Conservation (phyloP, 495 filamentous ascomycete species). For the Neurospora sp. region DNA sequence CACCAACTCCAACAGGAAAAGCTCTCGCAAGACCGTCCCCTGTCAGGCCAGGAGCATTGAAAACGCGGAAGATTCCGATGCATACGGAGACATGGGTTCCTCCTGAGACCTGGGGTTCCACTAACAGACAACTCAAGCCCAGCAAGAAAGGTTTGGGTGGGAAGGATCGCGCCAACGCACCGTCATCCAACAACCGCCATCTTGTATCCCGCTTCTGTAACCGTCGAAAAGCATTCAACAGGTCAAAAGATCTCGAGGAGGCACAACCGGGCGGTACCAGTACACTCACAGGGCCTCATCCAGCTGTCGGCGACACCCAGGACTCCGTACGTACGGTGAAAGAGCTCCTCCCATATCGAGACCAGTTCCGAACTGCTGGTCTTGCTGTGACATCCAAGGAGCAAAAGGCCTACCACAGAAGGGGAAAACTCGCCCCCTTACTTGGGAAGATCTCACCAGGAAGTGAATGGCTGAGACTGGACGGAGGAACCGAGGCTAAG, state of each 20-base stretch:
- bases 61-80: not conserved
- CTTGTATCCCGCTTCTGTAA: slow-evolving; percentile 25
- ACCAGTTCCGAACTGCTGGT: slow-evolving; percentile 36
- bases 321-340: slow-evolving; percentile 34
- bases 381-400: slow-evolving; percentile 41
- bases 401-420: slow-evolving; percentile 14
- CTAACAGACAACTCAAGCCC: not conserved
- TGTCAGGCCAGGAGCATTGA: not conserved
- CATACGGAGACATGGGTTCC: not conserved
- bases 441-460: not conserved
- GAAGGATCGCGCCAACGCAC: not conserved
- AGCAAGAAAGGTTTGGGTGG: not conserved
- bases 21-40: not conserved
- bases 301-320: slow-evolving; percentile 20
- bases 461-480: slow-evolving; percentile 1
- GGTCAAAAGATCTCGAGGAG: slow-evolving; percentile 30
- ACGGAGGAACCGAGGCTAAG: slow-evolving; percentile 2
- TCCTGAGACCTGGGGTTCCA: not conserved
- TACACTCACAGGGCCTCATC: slow-evolving; percentile 19
- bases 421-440: not conserved
- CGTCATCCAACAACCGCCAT: not conserved
- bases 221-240: slow-evolving; percentile 20
- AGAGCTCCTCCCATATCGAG: slow-evolving; percentile 33
- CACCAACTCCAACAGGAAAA: not conserved
- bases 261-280: slow-evolving; percentile 12